Evolutionary conservation across 345 rosid genomes (phyloP).

Genomic region (Tarenaya hassleriana): DNA sequence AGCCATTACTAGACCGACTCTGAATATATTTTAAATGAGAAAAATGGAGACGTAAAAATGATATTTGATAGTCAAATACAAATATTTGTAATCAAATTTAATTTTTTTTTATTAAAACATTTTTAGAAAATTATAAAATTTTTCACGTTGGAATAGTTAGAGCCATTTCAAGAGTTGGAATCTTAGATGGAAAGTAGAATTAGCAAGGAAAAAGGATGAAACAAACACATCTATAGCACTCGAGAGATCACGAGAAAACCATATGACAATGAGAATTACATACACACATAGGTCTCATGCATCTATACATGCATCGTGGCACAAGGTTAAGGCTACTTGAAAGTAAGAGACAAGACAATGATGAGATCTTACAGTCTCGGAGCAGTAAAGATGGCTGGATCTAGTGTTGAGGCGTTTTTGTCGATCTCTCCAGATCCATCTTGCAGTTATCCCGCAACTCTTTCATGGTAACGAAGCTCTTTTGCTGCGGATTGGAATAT

Average conservation of each 20-base stretch:
- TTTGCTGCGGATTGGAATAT: constrained; percentile 44
- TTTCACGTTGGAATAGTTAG: too few relatives aligned
- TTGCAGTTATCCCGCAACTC: constrained; percentile 72
- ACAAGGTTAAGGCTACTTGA: constrained; percentile 11
- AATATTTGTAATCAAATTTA: too few relatives aligned
- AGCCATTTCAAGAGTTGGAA: neutral
- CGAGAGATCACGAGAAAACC: constrained; percentile 16
- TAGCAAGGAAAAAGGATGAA: constrained; percentile 9
- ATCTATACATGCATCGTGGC: constrained; percentile 9
- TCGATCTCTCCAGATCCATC: constrained; percentile 54
- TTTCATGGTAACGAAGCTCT: constrained; percentile 38
- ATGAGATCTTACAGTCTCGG: constrained; percentile 20
- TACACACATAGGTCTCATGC: too few relatives aligned
- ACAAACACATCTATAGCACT: constrained; percentile 1
- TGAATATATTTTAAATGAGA: too few relatives aligned
- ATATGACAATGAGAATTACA: constrained; percentile 6
- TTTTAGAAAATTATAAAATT: too few relatives aligned
- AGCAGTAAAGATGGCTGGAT: constrained; percentile 23
- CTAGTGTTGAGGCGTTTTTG: constrained; percentile 38
- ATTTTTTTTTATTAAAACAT: too few relatives aligned
- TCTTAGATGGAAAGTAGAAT: neutral
- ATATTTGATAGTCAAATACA: too few relatives aligned
- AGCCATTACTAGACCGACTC: too few relatives aligned
- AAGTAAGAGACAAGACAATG: constrained; percentile 2
- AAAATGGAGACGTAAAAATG: too few relatives aligned